phyloP scores from a whole-genome alignment of 2,329 filamentous ascomycete genomes.

The Arthrinium phaeospermum region DNA sequence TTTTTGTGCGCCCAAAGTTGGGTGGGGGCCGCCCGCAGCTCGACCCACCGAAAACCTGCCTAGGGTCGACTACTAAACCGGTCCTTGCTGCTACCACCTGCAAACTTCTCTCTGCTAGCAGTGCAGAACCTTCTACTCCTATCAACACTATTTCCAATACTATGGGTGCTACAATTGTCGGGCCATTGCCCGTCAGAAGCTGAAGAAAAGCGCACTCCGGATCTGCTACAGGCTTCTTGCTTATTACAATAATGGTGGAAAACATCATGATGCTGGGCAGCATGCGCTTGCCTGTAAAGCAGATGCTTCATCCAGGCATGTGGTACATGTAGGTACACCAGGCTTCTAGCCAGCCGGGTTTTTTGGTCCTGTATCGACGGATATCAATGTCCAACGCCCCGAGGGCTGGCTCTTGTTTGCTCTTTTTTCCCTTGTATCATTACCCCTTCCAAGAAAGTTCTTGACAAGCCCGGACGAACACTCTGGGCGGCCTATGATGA shows the following conservation, averaged over 20 bases:
- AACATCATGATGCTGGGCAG: too few species aligned
- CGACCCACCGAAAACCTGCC: neutral
- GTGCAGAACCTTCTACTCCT: neutral
- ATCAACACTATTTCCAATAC: neutral
- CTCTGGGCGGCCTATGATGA: constrained; percentile 24
- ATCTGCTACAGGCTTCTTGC: neutral
- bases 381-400: neutral
- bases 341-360: neutral
- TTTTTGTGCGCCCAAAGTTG: neutral
- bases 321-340: neutral
- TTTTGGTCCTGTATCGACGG: neutral
- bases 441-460: constrained; percentile 13
- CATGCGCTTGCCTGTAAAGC: neutral
- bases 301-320: neutral
- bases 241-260: neutral
- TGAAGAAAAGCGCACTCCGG: neutral
- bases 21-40: neutral
- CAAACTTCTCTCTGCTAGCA: neutral
- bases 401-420: neutral
- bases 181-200: neutral
- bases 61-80: constrained; percentile 3
- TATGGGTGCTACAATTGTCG: neutral
- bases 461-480: neutral
- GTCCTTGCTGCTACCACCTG: neutral
- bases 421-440: neutral